Evolutionary conservation across 371 early-diverging fungal species (phyloP), one percentile per base, ranked within the genome.

Genomic region (Coemansia sp.): DNA sequence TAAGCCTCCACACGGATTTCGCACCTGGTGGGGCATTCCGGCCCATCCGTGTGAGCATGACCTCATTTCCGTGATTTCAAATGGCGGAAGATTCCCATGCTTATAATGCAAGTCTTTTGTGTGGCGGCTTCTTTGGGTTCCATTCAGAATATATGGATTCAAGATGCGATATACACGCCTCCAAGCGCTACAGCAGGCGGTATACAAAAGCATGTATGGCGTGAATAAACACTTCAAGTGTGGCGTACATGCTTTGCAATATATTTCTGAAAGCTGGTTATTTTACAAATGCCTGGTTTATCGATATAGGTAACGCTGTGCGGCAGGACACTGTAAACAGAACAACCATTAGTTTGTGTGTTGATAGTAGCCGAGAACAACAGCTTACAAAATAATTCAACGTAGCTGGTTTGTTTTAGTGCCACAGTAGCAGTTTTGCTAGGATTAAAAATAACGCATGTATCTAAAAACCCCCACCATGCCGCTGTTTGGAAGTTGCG

Each of bases 321-420:
- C 26, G 26, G 26, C 26, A 26, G 26, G 26, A 26, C 26, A 26
- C 26, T 26, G 26, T 26, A 26, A 26, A 26, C 94, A 92, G 13
- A 92, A 91, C 59, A 98, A 84, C 79, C 95, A 94, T 58, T 86
- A 85, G 79, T 96, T 26, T 26, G 26, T 26, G 26, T 26, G 26
- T 26, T 26, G 26, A 26, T 26, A 26, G 26, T 26, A 26, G 26
- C 26, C 26, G 26, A 26, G 26, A 26, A 26, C 26, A 26, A 26
- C 26, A 26, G 26, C 26, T 26, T 26, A 26, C 26, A 26, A 26
- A 26, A 26, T 26, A 26, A 26, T 26, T 26, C 26, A 26, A 26
- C 26, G 26, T 26, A 26, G 26, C 26, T 26, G 26, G 26, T 26
- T 26, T 26, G 26, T 26, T 26, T 26, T 26, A 26, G 26, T 26